Base-by-base conservation (phyloP, 2,329 filamentous ascomycete species). In the Epichloe gansuensis region DNA sequence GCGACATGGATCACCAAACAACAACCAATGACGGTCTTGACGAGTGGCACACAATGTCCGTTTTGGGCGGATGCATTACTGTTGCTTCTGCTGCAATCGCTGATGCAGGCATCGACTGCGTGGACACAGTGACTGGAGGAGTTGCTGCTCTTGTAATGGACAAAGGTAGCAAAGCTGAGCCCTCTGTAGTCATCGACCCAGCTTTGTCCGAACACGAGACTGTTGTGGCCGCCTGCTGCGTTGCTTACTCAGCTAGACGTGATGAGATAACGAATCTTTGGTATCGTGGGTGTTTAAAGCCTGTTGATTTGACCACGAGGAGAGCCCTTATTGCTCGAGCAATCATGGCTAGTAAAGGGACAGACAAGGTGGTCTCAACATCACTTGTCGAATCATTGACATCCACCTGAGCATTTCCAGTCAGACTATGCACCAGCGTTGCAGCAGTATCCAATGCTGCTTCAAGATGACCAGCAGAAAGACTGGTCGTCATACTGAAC, bases 211-310 rank as follows among this genome's bases (percentile, higher is more conserved):
- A 96, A 63, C 88, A 95, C 64, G 73, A 80, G 31, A 77, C 82
- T 38, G 80, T 97, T 50, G 66, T 86, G 45, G 89, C 90, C 11
- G 88, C 87, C 47, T 95, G 89, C 68, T 89, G 93, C 56, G 85
- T 98, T 39, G 93, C 85, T 11, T 97, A 96, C 67, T 76, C 97
- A 58, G 86, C 89, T 49, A 78, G 76, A 23, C 77, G 90, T 56
- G 91, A 97, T 59, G 93, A 98, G 67, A 82, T 97, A 49, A 96
- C 91, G 8, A 90, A 95, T 63, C 68, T 97, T 17, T 98, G 93
- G 93, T 80, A 94, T 63, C 96, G 90, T 70, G 91, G 93, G 5
- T 70, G 74, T 53, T 55, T 79, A 8, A 70, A 75, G 2, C 66
- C 71, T 3, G 69, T 71, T 23, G 55, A 68, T 44, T 51, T 61